A percentile compares a stretch with the other conserved stretches of the same genome.
phyloP scores from a whole-genome alignment of 2,329 filamentous ascomycete genomes.

The Coniochaeta pulveracea region DNA sequence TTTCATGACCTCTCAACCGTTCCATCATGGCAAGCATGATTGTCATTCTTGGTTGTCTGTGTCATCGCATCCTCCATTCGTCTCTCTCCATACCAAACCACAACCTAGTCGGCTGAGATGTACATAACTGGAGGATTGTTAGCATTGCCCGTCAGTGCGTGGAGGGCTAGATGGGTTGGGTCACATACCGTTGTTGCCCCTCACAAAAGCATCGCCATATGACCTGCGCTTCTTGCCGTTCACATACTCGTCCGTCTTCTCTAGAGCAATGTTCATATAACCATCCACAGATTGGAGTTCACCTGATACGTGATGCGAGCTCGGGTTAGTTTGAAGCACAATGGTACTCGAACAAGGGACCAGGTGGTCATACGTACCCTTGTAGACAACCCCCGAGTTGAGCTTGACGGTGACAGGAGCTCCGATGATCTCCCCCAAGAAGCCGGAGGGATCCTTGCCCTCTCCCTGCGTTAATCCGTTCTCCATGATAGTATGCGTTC shows the following conservation, averaged over 20 bases:
- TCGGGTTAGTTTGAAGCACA: no score
- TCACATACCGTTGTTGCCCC: constrained; percentile 85
- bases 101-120: constrained; percentile 50
- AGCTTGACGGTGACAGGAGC: constrained; percentile 92
- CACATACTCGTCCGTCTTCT: constrained; percentile 88
- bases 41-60: no score
- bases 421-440: constrained; percentile 89
- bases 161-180: neutral
- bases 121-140: constrained; percentile 47
- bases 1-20: no score
- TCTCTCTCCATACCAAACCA: no score
- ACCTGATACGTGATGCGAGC: constrained; percentile 40
- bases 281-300: constrained; percentile 95
- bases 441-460: constrained; percentile 85
- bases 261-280: constrained; percentile 98
- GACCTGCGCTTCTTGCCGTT: constrained; percentile 71
- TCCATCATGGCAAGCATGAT: no score
- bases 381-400: constrained; percentile 97
- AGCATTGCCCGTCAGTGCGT: no score
- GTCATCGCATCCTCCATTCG: no score
- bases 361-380: constrained; percentile 44
- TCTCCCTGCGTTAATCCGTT: constrained; percentile 57
- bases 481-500: constrained; percentile 48
- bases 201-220: constrained; percentile 90
- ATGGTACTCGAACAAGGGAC: neutral